Conservation (phyloP, 495 filamentous ascomycete genomes). For the Penicillium longicatenatum region DNA sequence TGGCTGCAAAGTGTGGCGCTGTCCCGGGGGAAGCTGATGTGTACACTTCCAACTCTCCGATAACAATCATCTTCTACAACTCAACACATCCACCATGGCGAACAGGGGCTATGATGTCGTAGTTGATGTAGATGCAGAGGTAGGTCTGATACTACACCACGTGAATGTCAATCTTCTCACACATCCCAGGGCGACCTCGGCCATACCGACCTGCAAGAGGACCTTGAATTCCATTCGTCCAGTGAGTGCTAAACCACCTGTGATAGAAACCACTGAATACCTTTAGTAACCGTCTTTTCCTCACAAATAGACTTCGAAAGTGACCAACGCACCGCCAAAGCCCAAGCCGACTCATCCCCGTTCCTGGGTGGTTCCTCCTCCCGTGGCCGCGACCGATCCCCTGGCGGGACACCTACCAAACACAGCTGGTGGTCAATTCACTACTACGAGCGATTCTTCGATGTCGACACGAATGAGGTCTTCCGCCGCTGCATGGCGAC, state of each 20-base stretch:
- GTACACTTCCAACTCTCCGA: constrained; percentile 29
- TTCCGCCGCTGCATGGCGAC: constrained; percentile 79
- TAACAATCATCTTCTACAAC: constrained; percentile 15
- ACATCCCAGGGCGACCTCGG: constrained; percentile 83
- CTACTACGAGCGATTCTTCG: constrained; percentile 98
- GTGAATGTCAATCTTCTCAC: constrained; percentile 16
- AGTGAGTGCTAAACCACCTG: constrained; percentile 49
- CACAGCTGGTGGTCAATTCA: constrained; percentile 87
- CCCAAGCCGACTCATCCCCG: constrained; percentile 56
- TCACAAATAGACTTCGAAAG: constrained; percentile 52
- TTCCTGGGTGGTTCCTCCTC: constrained; percentile 61
- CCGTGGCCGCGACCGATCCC: constrained; percentile 44
- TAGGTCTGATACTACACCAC: constrained; percentile 30
- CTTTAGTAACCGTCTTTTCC: constrained; percentile 4
- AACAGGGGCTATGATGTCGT: constrained; percentile 94
- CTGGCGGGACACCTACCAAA: constrained; percentile 62
- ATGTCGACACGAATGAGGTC: constrained; percentile 90
- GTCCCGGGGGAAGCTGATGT: constrained; percentile 33
- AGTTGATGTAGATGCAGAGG: constrained; percentile 94
- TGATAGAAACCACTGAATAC: not conserved
- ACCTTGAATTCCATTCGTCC: constrained; percentile 97
- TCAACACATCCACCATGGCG: constrained; percentile 60
- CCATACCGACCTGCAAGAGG: constrained; percentile 96
- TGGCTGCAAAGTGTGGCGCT: constrained; percentile 32
- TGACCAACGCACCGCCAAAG: constrained; percentile 57